Percentiles rank a stretch among this genome's conserved stretches.
Conservation (phyloP, 2,329 filamentous ascomycete species). For the Paecilomyces sp. region DNA sequence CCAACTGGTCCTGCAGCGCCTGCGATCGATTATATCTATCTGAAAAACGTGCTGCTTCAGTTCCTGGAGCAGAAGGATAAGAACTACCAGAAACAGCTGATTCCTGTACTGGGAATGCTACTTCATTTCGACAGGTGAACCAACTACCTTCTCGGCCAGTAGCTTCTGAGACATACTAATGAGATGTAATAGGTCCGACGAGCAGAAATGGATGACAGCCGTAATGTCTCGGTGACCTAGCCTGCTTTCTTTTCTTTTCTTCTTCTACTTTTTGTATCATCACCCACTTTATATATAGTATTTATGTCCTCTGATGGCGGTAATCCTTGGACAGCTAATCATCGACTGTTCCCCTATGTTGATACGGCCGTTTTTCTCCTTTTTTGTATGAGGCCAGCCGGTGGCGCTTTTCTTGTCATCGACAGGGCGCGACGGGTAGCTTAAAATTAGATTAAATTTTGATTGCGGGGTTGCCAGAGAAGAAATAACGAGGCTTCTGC, state of each 20-base stretch:
- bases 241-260: neutral
- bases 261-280: neutral
- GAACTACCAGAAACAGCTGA: constrained; percentile 60
- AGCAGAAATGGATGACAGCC: constrained; percentile 79
- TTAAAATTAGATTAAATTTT: neutral
- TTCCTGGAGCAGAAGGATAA: constrained; percentile 62
- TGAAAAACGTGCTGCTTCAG: constrained; percentile 61
- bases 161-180: constrained; percentile 6
- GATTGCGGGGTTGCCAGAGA: neutral
- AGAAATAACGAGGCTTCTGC: neutral
- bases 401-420: neutral
- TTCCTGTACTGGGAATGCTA: constrained; percentile 59
- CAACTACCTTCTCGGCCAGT: neutral
- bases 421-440: neutral
- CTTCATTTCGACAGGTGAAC: constrained; percentile 58
- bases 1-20: constrained; percentile 21
- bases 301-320: neutral
- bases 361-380: neutral
- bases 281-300: neutral
- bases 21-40: constrained; percentile 54
- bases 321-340: neutral
- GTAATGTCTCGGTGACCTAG: constrained; percentile 47
- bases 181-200: constrained; percentile 52
- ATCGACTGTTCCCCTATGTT: neutral
- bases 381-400: neutral